These are phyloP conservation scores for Aaosphaeria arxii DNA, from an alignment of 2,329 filamentous ascomycete genomes.

Conservation along the genomic window DNA sequence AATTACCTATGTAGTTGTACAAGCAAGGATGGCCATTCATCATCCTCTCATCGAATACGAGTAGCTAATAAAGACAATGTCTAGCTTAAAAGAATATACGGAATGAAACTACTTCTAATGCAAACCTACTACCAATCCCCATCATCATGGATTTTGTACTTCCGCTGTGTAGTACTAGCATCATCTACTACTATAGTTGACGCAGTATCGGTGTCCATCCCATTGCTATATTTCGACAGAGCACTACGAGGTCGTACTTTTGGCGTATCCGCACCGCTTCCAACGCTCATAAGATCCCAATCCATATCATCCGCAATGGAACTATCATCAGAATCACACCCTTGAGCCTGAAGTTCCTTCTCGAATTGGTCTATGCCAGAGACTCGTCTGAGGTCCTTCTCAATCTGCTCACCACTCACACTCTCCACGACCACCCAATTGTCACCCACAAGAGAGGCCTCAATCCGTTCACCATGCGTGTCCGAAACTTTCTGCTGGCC, in stretches of 20 bases:
- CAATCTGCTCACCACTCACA: not conserved
- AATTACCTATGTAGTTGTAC: no score
- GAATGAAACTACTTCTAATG: no score
- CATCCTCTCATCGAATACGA: no score
- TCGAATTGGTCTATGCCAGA: constrained; percentile 12
- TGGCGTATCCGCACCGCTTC: constrained; percentile 6
- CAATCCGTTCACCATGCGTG: no score
- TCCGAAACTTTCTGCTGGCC: not conserved
- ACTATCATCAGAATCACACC: not conserved
- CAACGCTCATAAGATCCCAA: constrained; percentile 12
- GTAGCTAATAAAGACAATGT: no score
- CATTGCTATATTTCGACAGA: constrained; percentile 2
- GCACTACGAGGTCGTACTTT: not conserved
- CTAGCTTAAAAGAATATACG: no score
- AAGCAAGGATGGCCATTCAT: no score
- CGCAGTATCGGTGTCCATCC: constrained; percentile 5
- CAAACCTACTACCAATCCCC: no score
- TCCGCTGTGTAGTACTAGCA: not conserved
- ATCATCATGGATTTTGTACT: no score
- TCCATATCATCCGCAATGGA: constrained; percentile 1
- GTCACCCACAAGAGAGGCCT: no score
- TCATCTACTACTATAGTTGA: constrained; percentile 10
- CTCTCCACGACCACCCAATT: no score
- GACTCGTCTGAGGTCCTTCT: constrained; percentile 3
- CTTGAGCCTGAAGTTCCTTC: constrained; percentile 7